A percentile compares a stretch with the other conserved stretches of the same genome.
Conservation (phyloP, 192 early-diverging fungal genomes). For the Rhizoclosmatium globosum region DNA sequence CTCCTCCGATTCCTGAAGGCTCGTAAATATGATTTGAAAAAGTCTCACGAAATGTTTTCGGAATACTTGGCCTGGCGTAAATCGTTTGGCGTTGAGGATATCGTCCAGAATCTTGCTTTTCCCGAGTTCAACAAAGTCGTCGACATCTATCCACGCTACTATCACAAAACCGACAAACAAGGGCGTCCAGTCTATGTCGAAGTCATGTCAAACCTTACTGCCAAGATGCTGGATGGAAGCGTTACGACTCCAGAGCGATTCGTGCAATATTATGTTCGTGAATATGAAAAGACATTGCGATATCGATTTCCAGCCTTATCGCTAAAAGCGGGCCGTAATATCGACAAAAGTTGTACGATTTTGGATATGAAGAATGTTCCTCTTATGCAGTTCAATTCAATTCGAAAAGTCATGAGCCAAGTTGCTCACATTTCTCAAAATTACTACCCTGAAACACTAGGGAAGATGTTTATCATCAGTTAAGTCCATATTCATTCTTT, state of each 20-base stretch:
- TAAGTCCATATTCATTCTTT: conserved; percentile 10
- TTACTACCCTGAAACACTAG: conserved; percentile 89
- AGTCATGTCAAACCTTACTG: conserved; percentile 70
- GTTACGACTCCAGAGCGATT: conserved; percentile 67
- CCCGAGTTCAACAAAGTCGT: conserved; percentile 63
- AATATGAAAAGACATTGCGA: conserved; percentile 72
- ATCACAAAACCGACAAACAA: conserved; percentile 85
- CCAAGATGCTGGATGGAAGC: conserved; percentile 61
- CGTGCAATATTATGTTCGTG: conserved; percentile 68
- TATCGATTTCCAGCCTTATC: conserved; percentile 77
- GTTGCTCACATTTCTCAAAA: conserved; percentile 84
- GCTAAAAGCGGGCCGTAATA: conserved; percentile 56
- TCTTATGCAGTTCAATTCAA: conserved; percentile 72
- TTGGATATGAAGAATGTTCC: conserved; percentile 87
- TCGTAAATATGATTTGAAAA: conserved; percentile 66
- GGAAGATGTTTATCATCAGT: conserved; percentile 64
- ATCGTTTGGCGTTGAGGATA: conserved; percentile 57
- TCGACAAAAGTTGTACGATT: conserved; percentile 84
- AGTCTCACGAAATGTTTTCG: conserved; percentile 69
- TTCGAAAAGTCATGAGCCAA: conserved; percentile 60
- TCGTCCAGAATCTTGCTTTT: conserved; percentile 62
- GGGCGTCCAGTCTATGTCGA: conserved; percentile 92
- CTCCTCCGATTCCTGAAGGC: conserved; percentile 74
- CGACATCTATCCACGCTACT: conserved; percentile 72
- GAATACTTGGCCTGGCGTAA: conserved; percentile 69